Conservation (phyloP, 148 eudicot genomes). For the Mesembryanthemum crystallinum region DNA sequence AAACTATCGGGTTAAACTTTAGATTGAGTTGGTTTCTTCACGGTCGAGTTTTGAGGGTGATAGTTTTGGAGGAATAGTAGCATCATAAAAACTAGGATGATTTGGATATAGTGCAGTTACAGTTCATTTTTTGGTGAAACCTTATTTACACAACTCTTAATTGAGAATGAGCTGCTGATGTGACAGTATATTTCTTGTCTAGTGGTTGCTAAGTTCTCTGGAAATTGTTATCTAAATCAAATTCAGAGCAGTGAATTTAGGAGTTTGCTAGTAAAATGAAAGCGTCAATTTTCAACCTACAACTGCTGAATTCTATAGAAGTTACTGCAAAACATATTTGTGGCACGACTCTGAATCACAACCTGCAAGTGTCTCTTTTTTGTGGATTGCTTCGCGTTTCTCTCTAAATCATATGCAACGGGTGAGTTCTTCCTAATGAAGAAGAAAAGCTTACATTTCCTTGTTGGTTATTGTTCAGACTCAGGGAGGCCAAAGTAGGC, state of each 20-base stretch:
- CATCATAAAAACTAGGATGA: not conserved
- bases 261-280: not conserved
- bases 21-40: too few species aligned
- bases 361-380: not conserved
- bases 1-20: too few species aligned
- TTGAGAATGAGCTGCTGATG: too few species aligned
- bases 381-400: not conserved
- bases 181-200: too few species aligned
- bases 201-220: too few species aligned
- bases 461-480: constrained; percentile 12
- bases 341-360: not conserved
- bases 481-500: constrained; percentile 56
- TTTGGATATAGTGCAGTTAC: not conserved
- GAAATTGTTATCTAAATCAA: too few species aligned
- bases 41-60: not conserved
- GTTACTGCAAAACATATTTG: not conserved
- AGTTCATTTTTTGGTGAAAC: not conserved
- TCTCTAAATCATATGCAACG: not conserved
- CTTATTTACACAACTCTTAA: too few species aligned
- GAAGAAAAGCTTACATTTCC: not conserved
- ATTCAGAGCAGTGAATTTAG: not conserved
- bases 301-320: not conserved
- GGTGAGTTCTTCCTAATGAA: not conserved
- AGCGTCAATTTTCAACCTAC: not conserved
- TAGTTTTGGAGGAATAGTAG: not conserved